phyloP scores from a whole-genome alignment of 352 stramenopile species.

The Globisporangium takayamanum region DNA sequence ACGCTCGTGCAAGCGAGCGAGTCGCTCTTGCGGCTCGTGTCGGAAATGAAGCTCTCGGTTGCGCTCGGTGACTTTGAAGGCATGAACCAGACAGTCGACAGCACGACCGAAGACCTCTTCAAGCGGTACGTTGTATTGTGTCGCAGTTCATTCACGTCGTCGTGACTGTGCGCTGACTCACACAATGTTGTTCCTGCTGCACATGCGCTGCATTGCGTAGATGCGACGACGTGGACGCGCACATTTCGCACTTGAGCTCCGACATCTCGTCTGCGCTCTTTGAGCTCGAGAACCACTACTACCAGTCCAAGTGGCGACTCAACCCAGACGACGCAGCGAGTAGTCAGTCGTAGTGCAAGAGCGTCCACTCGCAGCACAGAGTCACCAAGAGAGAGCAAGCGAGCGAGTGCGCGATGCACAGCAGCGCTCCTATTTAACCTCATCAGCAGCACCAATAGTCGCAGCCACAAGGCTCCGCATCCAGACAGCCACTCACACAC shows the following conservation, averaged over 20 bases:
- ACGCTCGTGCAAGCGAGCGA: slow-evolving; percentile 77
- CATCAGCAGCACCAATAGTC: no score
- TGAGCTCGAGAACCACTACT: slow-evolving; percentile 79
- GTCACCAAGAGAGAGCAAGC: no score
- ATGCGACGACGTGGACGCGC: slow-evolving; percentile 74
- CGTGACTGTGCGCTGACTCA: background rate
- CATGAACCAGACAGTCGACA: slow-evolving; percentile 82
- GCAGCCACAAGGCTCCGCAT: no score
- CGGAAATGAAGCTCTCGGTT: slow-evolving; percentile 78
- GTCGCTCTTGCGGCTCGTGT: slow-evolving; percentile 72
- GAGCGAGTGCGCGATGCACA: background rate
- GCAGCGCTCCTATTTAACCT: no score
- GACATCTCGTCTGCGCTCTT: slow-evolving; percentile 78
- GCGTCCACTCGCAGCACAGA: background rate
- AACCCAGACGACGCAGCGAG: slow-evolving; percentile 7
- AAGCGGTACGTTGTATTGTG: slow-evolving; percentile 32
- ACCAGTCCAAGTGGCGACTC: slow-evolving; percentile 75
- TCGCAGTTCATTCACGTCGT: background rate
- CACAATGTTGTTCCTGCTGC: background rate
- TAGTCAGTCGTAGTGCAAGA: background rate
- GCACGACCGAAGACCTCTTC: slow-evolving; percentile 56
- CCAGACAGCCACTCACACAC: no score
- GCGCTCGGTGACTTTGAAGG: slow-evolving; percentile 78
- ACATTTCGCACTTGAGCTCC: slow-evolving; percentile 69
- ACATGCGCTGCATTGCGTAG: slow-evolving; percentile 17